A percentile compares a stretch with the other conserved stretches of the same genome.
These are phyloP conservation scores for Candida labiduridarum DNA, from an alignment of 1,139 yeast genomes.

Conservation along the genomic window DNA sequence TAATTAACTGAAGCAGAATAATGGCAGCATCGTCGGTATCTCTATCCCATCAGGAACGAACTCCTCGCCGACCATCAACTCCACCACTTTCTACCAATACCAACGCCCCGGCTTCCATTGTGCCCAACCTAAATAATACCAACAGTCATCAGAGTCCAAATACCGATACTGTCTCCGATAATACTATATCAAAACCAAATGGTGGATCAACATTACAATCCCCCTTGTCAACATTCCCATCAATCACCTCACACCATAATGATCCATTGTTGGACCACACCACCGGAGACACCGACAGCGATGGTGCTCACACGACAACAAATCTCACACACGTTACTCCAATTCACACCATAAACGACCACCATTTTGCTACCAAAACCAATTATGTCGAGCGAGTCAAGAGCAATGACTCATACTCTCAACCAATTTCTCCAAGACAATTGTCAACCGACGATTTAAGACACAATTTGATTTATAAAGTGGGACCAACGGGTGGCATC, in stretches of 20 bases:
- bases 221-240: background rate
- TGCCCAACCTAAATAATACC: background rate
- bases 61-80: background rate
- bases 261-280: background rate
- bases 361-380: background rate
- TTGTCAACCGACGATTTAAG: slow-evolving; percentile 19
- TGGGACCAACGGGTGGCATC: slow-evolving; percentile 23
- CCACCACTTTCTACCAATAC: background rate
- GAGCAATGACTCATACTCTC: slow-evolving; percentile 8
- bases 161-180: background rate
- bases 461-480: slow-evolving; percentile 34
- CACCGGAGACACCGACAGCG: background rate
- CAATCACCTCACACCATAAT: background rate
- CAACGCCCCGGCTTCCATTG: background rate
- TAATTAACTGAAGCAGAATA: background rate
- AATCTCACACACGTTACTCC: background rate
- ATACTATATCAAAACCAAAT: background rate
- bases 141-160: background rate
- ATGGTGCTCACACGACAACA: slow-evolving; percentile 5
- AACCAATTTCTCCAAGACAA: slow-evolving; percentile 12
- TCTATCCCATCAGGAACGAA: background rate
- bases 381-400: background rate
- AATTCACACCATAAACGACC: background rate
- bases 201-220: background rate
- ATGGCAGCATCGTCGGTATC: slow-evolving; percentile 3